A percentile compares a stretch with the other conserved stretches of the same genome.
Evolutionary conservation across 1,139 yeast genomes (phyloP).

Genomic region (Taphrina betulina): DNA sequence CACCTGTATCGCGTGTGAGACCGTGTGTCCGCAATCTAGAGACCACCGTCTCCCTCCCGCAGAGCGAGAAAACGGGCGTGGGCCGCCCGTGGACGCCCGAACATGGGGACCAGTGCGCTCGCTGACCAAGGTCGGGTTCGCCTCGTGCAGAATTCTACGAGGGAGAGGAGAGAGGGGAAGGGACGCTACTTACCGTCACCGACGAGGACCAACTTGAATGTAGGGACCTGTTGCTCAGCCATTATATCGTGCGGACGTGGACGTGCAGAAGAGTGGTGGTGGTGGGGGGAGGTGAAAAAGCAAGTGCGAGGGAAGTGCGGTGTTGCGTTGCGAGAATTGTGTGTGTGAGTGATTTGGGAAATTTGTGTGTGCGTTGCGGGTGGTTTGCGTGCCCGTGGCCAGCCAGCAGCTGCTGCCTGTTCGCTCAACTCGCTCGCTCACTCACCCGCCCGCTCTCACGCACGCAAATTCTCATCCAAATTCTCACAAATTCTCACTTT

Average conservation of each 20-base stretch:
- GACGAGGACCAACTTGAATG: slow-evolving; percentile 68
- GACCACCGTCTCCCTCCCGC: background rate
- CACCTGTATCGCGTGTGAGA: slow-evolving; percentile 55
- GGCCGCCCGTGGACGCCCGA: too few species aligned
- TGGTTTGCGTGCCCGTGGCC: too few species aligned
- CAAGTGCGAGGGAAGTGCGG: background rate
- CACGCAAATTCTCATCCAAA: too few species aligned
- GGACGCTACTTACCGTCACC: slow-evolving; percentile 43
- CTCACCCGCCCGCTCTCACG: too few species aligned
- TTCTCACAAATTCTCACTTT: too few species aligned
- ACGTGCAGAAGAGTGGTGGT: background rate
- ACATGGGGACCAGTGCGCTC: too few species aligned
- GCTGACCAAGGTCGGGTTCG: too few species aligned
- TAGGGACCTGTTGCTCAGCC: slow-evolving; percentile 70
- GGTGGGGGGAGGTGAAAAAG: background rate
- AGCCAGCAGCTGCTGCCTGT: too few species aligned
- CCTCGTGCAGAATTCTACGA: too few species aligned
- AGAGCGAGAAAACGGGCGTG: too few species aligned
- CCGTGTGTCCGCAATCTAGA: slow-evolving; percentile 5
- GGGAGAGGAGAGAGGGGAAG: too few species aligned
- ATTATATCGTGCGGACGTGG: background rate
- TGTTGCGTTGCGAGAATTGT: background rate
- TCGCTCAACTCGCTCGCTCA: too few species aligned
- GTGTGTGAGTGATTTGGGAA: background rate
- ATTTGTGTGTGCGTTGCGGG: background rate